Conservation (phyloP, 495 filamentous ascomycete species). For the Barbatosphaeria neglecta region DNA sequence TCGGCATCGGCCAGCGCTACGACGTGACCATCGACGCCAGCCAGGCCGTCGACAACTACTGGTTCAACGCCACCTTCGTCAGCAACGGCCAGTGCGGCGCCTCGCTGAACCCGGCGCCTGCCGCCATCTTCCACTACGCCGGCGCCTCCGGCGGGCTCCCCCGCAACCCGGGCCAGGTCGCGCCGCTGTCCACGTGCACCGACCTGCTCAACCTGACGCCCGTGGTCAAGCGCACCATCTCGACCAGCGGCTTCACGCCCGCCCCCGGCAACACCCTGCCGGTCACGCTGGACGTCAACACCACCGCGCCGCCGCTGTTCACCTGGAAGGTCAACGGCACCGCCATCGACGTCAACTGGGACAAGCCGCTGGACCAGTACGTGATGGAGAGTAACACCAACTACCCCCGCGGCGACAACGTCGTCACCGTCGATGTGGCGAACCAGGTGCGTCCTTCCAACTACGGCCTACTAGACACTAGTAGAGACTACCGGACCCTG, state of each 20-base stretch:
- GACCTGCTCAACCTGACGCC: constrained; percentile 21
- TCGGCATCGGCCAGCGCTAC: constrained; percentile 60
- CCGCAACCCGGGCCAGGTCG: constrained; percentile 12
- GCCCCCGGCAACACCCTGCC: constrained; percentile 16
- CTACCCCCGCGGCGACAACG: constrained; percentile 25
- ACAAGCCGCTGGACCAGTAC: constrained; percentile 25
- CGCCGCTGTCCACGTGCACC: constrained; percentile 15
- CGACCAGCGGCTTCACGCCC: constrained; percentile 12
- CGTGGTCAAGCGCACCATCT: constrained; percentile 15
- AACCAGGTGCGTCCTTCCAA: constrained; percentile 9
- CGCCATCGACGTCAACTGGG: constrained; percentile 30
- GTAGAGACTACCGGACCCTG: too few relatives aligned
- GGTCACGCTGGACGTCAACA: constrained; percentile 10
- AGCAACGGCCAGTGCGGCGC: constrained; percentile 16
- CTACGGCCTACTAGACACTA: too few relatives aligned
- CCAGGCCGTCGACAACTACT: constrained; percentile 43
- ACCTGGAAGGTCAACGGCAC: constrained; percentile 30
- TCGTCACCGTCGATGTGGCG: constrained; percentile 18
- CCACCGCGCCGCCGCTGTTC: constrained; percentile 11
- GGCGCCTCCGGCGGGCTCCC: constrained; percentile 15
- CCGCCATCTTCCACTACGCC: constrained; percentile 27
- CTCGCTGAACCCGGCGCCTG: constrained; percentile 15
- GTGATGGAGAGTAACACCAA: constrained; percentile 22
- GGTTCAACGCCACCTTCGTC: constrained; percentile 40
- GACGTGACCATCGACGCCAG: constrained; percentile 56